Evolutionary conservation across 345 rosid species (phyloP).

Genomic region (Aquilaria yunnanensis): DNA sequence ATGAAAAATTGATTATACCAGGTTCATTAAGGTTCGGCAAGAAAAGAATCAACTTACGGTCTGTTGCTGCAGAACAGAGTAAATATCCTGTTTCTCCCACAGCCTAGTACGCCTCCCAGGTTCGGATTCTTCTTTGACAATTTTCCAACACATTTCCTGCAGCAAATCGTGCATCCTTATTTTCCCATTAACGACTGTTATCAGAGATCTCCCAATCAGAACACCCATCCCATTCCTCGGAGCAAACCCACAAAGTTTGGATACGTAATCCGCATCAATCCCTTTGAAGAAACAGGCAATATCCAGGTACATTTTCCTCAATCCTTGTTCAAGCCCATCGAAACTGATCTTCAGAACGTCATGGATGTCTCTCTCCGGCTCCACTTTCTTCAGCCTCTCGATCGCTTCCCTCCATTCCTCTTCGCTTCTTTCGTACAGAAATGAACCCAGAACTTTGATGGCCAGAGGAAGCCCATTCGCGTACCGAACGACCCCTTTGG

Average conservation of each 20-base stretch:
- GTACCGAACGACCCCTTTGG: neutral
- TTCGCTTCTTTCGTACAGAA: neutral
- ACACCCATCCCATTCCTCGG: neutral
- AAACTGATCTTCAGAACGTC: constrained; percentile 5
- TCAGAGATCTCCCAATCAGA: constrained; percentile 10
- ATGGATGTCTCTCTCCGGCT: neutral
- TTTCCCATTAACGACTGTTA: neutral
- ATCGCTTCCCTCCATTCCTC: constrained; percentile 6
- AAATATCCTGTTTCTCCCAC: constrained; percentile 8
- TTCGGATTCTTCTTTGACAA: constrained; percentile 10
- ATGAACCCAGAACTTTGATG: constrained; percentile 3
- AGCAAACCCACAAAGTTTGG: neutral
- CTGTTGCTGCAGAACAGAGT: neutral
- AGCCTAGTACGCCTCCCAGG: constrained; percentile 1
- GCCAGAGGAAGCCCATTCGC: constrained; percentile 13
- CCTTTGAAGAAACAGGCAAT: constrained; percentile 14
- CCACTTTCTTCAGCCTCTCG: neutral
- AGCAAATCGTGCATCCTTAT: constrained; percentile 21
- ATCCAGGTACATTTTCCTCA: constrained; percentile 7
- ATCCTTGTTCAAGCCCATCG: neutral
- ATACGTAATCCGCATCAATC: neutral
- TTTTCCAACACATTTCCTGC: constrained; percentile 18
- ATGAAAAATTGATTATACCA: too few relatives aligned
- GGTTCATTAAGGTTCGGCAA: too few relatives aligned
- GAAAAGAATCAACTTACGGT: neutral